Percentiles rank a stretch among this genome's conserved stretches.
Conservation (phyloP, 2,329 filamentous ascomycete species). For the Neopestalotiopsis sp. region DNA sequence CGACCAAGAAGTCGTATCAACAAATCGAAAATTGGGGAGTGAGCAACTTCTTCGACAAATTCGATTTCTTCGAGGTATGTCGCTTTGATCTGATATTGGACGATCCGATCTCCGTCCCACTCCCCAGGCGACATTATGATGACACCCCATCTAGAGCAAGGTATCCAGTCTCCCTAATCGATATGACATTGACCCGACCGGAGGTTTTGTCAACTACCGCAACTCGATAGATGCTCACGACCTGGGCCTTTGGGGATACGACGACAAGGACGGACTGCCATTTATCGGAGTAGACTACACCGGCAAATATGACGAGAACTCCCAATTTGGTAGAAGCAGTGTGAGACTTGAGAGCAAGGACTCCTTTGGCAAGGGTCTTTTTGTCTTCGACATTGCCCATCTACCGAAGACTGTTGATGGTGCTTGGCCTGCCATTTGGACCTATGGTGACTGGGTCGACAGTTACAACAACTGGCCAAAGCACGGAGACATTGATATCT, state of each 20-base stretch:
- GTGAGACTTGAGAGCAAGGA: conserved; percentile 70
- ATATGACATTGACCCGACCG: conserved; percentile 59
- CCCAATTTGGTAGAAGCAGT: conserved; percentile 50
- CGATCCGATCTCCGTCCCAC: too few species aligned
- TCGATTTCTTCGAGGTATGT: conserved; percentile 45
- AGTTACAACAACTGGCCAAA: conserved; percentile 23
- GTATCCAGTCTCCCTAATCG: too few species aligned
- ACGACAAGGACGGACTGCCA: conserved; percentile 37
- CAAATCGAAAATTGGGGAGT: conserved; percentile 45
- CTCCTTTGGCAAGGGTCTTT: conserved; percentile 67
- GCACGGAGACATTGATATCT: conserved; percentile 70
- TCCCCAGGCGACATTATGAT: conserved; percentile 8
- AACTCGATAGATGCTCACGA: conserved; percentile 37
- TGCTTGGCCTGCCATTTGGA: conserved; percentile 72
- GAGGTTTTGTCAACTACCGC: conserved; percentile 66
- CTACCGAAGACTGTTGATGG: conserved; percentile 71
- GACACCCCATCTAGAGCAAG: background rate
- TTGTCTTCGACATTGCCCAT: conserved; percentile 72
- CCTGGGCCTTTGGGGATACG: conserved; percentile 38
- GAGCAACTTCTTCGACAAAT: conserved; percentile 54
- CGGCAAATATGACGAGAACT: conserved; percentile 20
- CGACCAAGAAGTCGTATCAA: conserved; percentile 38
- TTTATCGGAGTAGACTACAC: conserved; percentile 43
- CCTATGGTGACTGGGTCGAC: conserved; percentile 39
- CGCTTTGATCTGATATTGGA: too few species aligned